Conservation (phyloP, 2,329 filamentous ascomycete species). For the Claviceps sorghi region DNA sequence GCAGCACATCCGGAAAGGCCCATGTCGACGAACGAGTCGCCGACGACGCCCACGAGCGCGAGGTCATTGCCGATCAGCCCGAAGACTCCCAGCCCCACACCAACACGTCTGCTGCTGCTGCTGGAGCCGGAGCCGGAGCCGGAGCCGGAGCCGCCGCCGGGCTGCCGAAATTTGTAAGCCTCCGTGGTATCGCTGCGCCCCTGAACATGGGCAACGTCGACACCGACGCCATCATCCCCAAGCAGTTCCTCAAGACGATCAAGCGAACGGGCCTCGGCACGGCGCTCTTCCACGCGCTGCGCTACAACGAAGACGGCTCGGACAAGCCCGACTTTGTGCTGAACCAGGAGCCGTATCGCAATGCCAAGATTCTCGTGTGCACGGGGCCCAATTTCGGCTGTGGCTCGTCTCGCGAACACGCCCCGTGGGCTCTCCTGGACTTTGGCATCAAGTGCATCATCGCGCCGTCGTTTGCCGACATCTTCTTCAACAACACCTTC, state of each 20-base stretch:
- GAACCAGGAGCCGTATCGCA: slow-evolving; percentile 75
- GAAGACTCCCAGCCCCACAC: slow-evolving; percentile 51
- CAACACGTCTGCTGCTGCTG: slow-evolving; percentile 37
- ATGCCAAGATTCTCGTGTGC: slow-evolving; percentile 77
- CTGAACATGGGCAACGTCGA: slow-evolving; percentile 84
- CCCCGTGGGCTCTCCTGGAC: slow-evolving; percentile 90
- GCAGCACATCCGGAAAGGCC: slow-evolving; percentile 23
- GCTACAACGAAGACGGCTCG: slow-evolving; percentile 58
- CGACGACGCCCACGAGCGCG: slow-evolving; percentile 36
- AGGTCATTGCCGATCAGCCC: slow-evolving; percentile 41
- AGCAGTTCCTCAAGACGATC: slow-evolving; percentile 98
- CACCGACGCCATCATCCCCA: slow-evolving; percentile 98
- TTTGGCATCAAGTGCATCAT: slow-evolving; percentile 94
- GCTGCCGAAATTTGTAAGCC: slow-evolving; percentile 67
- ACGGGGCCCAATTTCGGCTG: slow-evolving; percentile 94
- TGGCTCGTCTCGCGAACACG: slow-evolving; percentile 83
- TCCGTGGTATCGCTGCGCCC: slow-evolving; percentile 78
- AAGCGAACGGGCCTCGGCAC: slow-evolving; percentile 87
- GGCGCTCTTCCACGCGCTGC: slow-evolving; percentile 75
- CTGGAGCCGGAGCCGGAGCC: too few relatives aligned
- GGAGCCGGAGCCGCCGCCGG: slow-evolving; percentile 36
- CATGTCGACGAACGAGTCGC: slow-evolving; percentile 38
- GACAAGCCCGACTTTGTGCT: slow-evolving; percentile 76
- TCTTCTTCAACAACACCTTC: slow-evolving; percentile 99
- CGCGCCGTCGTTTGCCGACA: slow-evolving; percentile 59